Percentiles rank a stretch among this genome's conserved stretches.
phyloP scores from a whole-genome alignment of 1,139 yeast genomes.

The Sugiyamaella neomexicana region DNA sequence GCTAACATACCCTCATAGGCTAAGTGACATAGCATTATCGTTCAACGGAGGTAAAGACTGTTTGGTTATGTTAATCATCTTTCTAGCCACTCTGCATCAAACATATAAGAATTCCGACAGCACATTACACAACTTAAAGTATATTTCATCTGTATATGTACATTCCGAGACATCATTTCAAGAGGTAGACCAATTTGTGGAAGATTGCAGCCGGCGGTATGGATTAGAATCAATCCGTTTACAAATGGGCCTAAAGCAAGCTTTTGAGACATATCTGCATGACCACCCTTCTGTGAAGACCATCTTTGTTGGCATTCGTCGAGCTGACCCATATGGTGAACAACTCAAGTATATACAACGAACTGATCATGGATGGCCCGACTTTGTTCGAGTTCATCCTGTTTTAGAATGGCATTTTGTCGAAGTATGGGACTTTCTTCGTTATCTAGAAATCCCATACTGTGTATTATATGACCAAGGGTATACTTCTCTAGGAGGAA shows the following conservation, averaged over 20 bases:
- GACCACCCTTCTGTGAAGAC: conserved; percentile 53
- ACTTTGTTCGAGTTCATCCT: conserved; percentile 74
- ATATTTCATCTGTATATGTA: conserved; percentile 59
- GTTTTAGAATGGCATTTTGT: conserved; percentile 77
- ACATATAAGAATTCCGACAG: conserved; percentile 31
- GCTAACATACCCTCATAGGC: conserved; percentile 29
- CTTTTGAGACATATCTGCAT: conserved; percentile 59
- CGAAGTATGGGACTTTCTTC: conserved; percentile 68
- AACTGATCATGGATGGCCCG: conserved; percentile 90
- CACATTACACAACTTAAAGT: conserved; percentile 3
- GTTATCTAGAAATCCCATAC: conserved; percentile 54
- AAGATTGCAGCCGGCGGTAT: conserved; percentile 38
- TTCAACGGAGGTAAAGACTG: conserved; percentile 94
- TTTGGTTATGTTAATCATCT: conserved; percentile 70
- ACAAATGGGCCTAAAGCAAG: conserved; percentile 55
- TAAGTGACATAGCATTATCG: conserved; percentile 66
- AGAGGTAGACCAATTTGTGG: conserved; percentile 53
- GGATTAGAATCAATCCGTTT: conserved; percentile 38
- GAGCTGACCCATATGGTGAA: conserved; percentile 75
- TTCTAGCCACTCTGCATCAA: conserved; percentile 56
- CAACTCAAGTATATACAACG: conserved; percentile 54
- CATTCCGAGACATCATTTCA: conserved; percentile 67
- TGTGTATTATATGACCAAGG: conserved; percentile 74
- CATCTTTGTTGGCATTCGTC: conserved; percentile 77
- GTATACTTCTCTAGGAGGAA: conserved; percentile 80